Evolutionary conservation across 2,329 filamentous ascomycete species (phyloP).

Genomic region (Cladosporium oxysporum): DNA sequence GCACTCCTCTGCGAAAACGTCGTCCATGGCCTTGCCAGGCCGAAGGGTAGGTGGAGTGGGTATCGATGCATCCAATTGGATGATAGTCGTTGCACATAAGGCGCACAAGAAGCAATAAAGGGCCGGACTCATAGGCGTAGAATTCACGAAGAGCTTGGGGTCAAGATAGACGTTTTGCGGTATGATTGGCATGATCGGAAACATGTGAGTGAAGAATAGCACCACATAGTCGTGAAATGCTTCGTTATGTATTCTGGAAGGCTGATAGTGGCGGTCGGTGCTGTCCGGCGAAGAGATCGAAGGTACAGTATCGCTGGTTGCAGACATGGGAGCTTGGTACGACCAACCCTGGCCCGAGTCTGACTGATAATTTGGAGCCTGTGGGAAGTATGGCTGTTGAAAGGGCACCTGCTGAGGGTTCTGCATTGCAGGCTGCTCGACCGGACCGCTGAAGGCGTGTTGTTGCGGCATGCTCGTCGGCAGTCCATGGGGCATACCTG

Average conservation of each 20-base stretch:
- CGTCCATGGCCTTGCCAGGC: conserved; percentile 29
- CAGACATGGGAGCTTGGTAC: conserved; percentile 22
- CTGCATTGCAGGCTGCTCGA: conserved; percentile 20
- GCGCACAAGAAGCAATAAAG: conserved; percentile 38
- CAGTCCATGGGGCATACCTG: conserved; percentile 20
- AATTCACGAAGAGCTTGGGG: conserved; percentile 30
- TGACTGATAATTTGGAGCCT: background rate
- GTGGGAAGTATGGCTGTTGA: background rate
- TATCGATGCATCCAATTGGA: conserved; percentile 38
- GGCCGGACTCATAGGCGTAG: conserved; percentile 29
- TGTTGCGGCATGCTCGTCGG: conserved; percentile 29
- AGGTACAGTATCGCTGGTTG: conserved; percentile 27
- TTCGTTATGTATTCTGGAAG: conserved; percentile 29
- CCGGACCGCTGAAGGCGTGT: conserved; percentile 19
- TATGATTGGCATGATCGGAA: conserved; percentile 40
- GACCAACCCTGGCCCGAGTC: conserved; percentile 22
- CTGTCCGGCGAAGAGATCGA: conserved; percentile 26
- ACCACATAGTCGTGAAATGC: conserved; percentile 37
- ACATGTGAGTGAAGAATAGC: conserved; percentile 41
- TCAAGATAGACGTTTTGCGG: conserved; percentile 35
- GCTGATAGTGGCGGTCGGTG: conserved; percentile 25
- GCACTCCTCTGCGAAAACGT: conserved; percentile 39
- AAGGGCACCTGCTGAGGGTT: background rate
- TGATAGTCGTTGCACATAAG: conserved; percentile 37
- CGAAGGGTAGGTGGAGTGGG: conserved; percentile 32